Evolutionary conservation across 345 rosid species (phyloP), one percentile per base, ranked within the genome.

Genomic region (Hibiscus trionum): DNA sequence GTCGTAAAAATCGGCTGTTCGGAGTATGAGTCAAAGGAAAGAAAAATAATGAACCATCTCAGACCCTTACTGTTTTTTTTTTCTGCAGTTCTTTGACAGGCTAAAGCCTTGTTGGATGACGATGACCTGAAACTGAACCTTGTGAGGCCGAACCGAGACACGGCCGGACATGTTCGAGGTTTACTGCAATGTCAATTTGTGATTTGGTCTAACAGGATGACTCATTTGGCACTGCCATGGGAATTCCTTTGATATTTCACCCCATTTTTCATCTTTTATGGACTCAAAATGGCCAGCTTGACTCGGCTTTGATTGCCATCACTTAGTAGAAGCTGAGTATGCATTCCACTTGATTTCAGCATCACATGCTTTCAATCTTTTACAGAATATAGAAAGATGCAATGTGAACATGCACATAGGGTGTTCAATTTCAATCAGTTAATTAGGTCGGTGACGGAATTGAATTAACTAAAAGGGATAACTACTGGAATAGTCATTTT

Each of bases 291-390:
- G 82, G 86, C 80, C 89, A 85, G 81, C 80, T 83, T 80, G 86
- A 80, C 79, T 61, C 11, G 70, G 73, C 35, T 49, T 56, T 52
- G 52, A 77, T 69, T 78, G 61, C 73, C 71, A 78, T 75, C 69
- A 58, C 69, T 70, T 59, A 81, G 86, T 84, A 39, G 86, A 74
- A 77, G 82, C 80, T 81, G 87, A 87, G 83, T 82, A 56, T 73
- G 91, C 82, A 82, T 80, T 82, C 88, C 88, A 87, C 87, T 85
- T 52, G 46, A 75, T 11, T 47, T 49, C 70, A 81, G 85, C 69
- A 84, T 81, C 86, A 77, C 80, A 84, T 83, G 78, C 86, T 69
- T 56, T 78, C 75, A 61, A 69, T 79, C 75, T 66, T 58, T 66
- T n/a, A n/a, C 35, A 52, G 75, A 72, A 81, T 72, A 77, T 70